Evolutionary conservation across 208 protist species (phyloP), one percentile per base, ranked within the genome.

Genomic region (Leptomonas seymouri): DNA sequence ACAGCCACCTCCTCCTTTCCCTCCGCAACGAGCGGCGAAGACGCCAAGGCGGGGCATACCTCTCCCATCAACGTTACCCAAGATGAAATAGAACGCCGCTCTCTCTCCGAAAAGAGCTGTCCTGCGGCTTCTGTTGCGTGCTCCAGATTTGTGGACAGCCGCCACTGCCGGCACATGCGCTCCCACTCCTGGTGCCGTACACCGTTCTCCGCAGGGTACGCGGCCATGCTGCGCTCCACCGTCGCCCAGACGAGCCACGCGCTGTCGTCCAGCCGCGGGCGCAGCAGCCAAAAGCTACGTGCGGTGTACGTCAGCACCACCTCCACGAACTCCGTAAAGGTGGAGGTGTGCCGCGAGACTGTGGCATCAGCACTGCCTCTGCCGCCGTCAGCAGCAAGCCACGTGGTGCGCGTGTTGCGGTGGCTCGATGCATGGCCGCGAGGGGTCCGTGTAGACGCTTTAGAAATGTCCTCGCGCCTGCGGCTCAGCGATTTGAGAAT

Each of bases 261-360:
- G 34, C 60, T 73, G 57, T 82, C 85, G 46, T 76, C 77, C 27
- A 78, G 71, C 7, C 85, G 80, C 15, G 79, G 80, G 3, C 90
- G 82, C 61, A 95, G 71, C 65, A 95, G 77, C 78, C 90, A 76
- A 50, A 82, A 87, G 41, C 78, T 75, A 21, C 84, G 87, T 27
- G 86, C 76, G n/a, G 81, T 80, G 61, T 93, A 87, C 49, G 81
- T 88, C n/a, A 77, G 36, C 18, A 91, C 68, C 15, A 63, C 60
- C 41, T 87, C 76, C 0, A 78, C 85, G n/a, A 95, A 74, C 12
- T 65, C 68, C 11, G 49, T 58, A 21, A 89, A 65, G 30, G 46
- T 16, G 42, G 71, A 30, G 9, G 23, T 16, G 27, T 41, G 2
- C 8, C 27, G 21, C n/a, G 27, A 18, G 0, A 23, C 39, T 20